Evolutionary conservation across 352 stramenopile genomes (phyloP).

Genomic region (Pythium scleroteichum): DNA sequence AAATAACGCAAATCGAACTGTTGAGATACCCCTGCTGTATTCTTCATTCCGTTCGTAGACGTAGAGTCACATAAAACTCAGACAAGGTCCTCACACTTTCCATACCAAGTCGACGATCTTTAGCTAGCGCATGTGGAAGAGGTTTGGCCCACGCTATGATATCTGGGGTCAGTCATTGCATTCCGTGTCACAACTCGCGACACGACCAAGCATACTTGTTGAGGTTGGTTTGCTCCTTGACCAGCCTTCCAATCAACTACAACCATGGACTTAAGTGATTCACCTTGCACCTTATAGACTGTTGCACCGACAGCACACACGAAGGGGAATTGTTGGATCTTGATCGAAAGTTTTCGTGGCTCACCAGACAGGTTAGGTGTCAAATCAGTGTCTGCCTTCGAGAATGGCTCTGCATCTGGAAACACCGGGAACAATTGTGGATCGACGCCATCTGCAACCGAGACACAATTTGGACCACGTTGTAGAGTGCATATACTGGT

Average conservation of each 20-base stretch:
- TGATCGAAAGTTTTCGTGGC: conserved; percentile 9
- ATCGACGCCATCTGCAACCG: conserved; percentile 1
- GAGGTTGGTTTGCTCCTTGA: conserved; percentile 15
- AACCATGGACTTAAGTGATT: conserved; percentile 19
- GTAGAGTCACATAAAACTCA: too few species aligned
- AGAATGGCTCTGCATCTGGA: conserved; percentile 17
- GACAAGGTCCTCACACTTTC: too few species aligned
- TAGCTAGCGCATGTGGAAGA: too few species aligned
- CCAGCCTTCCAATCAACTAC: conserved; percentile 29
- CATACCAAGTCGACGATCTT: too few species aligned
- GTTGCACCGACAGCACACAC: conserved; percentile 28
- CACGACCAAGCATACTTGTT: conserved; percentile 21
- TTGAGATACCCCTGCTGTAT: too few species aligned
- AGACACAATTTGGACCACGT: too few species aligned
- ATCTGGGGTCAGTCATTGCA: too few species aligned
- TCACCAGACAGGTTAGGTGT: conserved; percentile 3
- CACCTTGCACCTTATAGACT: conserved; percentile 31
- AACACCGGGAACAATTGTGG: conserved; percentile 19
- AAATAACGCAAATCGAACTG: too few species aligned
- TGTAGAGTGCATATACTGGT: conserved; percentile 7
- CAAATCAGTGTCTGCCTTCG: conserved; percentile 1
- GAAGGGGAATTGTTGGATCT: conserved; percentile 31
- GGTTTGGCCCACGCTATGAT: too few species aligned
- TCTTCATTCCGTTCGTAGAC: too few species aligned
- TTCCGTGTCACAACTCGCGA: too few species aligned